Conservation (phyloP, 2,329 filamentous ascomycete genomes). For the Hyphodiscus sp. region DNA sequence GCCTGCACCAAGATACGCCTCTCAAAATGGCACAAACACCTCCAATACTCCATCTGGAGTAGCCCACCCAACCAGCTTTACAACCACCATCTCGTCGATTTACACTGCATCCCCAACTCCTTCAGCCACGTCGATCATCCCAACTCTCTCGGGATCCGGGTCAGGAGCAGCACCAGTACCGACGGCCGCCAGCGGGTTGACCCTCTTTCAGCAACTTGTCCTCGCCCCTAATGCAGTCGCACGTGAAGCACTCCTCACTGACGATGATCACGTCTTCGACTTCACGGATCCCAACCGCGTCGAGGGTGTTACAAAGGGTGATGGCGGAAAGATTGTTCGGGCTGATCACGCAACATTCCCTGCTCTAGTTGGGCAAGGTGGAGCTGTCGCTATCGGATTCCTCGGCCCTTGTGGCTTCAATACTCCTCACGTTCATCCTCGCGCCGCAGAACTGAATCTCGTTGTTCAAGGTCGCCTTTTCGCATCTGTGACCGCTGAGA, state of each 20-base stretch:
- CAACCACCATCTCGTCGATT: too few species aligned
- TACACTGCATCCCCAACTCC: too few species aligned
- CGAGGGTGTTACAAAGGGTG: conserved; percentile 28
- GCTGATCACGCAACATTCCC: conserved; percentile 51
- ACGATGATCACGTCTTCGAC: conserved; percentile 44
- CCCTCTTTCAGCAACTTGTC: conserved; percentile 13
- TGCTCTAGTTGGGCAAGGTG: conserved; percentile 43
- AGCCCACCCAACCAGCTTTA: too few species aligned
- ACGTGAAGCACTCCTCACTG: conserved; percentile 35
- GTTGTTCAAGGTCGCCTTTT: conserved; percentile 42
- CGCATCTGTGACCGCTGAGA: conserved; percentile 46
- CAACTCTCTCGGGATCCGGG: too few species aligned
- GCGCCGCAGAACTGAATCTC: conserved; percentile 45
- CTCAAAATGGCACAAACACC: too few species aligned
- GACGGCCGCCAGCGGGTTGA: not conserved
- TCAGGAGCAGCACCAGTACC: not conserved
- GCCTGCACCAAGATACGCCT: too few species aligned
- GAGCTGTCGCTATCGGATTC: conserved; percentile 44
- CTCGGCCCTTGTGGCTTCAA: conserved; percentile 48
- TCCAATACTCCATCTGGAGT: too few species aligned
- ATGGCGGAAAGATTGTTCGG: conserved; percentile 41
- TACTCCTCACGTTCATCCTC: conserved; percentile 48
- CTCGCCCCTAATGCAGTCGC: conserved; percentile 34
- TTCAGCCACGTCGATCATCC: too few species aligned
- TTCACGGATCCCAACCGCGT: conserved; percentile 31